Evolutionary conservation across 2,329 filamentous ascomycete genomes (phyloP).

Genomic region (Epichloe gansuensis): DNA sequence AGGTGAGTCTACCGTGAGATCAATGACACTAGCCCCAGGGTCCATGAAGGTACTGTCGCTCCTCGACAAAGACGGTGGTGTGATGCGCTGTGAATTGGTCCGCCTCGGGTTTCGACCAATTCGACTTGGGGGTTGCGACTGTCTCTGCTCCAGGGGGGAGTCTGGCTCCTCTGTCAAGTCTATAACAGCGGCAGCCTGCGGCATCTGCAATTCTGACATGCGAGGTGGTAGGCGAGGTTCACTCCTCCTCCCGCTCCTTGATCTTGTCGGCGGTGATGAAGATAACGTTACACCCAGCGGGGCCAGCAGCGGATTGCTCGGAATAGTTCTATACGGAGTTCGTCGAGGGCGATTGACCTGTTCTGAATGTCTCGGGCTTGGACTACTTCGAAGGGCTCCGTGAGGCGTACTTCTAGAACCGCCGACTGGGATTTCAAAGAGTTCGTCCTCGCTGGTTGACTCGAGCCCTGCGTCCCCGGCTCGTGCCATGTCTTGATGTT

Average conservation of each 20-base stretch:
- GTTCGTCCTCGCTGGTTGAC: slow-evolving; percentile 18
- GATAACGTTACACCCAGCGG: background rate
- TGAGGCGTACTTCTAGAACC: slow-evolving; percentile 3
- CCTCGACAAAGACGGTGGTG: slow-evolving; percentile 29
- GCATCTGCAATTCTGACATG: background rate
- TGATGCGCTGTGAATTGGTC: slow-evolving; percentile 26
- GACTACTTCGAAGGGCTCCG: background rate
- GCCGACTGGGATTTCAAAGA: slow-evolving; percentile 21
- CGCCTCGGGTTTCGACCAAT: slow-evolving; percentile 25
- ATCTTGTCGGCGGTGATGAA: background rate
- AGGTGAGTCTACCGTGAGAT: slow-evolving; percentile 37
- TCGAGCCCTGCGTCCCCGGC: slow-evolving; percentile 7
- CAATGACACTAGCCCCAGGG: slow-evolving; percentile 29
- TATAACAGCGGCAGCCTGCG: slow-evolving; percentile 24
- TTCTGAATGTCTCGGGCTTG: background rate
- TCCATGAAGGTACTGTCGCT: slow-evolving; percentile 31
- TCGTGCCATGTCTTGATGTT: slow-evolving; percentile 8
- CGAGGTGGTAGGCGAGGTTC: background rate
- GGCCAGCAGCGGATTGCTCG: background rate
- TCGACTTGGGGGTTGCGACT: slow-evolving; percentile 13
- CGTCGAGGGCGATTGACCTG: background rate
- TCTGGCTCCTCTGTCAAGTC: slow-evolving; percentile 39
- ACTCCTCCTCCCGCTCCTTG: background rate
- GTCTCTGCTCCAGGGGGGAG: slow-evolving; percentile 27
- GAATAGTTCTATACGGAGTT: background rate